Conservation (phyloP, 2,329 filamentous ascomycete genomes). For the Colletotrichum lindemuthianum region DNA sequence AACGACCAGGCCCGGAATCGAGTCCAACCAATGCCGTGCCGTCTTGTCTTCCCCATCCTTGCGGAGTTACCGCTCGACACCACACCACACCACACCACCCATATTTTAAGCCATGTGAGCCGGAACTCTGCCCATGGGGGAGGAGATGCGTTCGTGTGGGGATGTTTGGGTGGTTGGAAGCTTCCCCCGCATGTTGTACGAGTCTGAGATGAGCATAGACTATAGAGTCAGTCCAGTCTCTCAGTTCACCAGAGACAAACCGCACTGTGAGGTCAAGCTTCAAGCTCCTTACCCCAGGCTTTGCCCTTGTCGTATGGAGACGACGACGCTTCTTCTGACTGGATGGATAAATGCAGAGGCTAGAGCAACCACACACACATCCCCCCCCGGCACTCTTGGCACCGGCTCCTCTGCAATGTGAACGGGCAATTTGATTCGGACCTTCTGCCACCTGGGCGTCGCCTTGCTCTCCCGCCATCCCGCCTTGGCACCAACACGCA, state of each 20-base stretch:
- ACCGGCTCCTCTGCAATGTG: constrained; percentile 13
- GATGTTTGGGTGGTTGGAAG: background rate
- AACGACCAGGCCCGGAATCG: background rate
- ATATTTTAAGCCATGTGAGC: constrained; percentile 28
- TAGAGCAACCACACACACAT: background rate
- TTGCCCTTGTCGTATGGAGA: no score
- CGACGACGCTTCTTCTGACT: constrained; percentile 14
- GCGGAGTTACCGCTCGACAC: constrained; percentile 24
- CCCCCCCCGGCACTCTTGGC: constrained; percentile 2
- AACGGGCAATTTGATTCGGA: constrained; percentile 33
- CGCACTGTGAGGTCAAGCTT: no score
- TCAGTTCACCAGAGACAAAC: no score
- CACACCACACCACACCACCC: constrained; percentile 3
- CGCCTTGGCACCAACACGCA: constrained; percentile 21
- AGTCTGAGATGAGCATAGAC: background rate
- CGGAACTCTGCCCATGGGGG: constrained; percentile 21
- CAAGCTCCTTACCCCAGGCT: no score
- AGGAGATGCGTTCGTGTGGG: background rate
- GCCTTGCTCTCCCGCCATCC: constrained; percentile 31
- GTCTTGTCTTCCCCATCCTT: background rate
- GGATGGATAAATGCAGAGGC: constrained; percentile 34
- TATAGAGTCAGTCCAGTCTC: background rate
- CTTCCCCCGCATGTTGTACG: constrained; percentile 30
- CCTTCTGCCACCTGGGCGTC: constrained; percentile 27
- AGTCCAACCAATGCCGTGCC: background rate